phyloP scores from a whole-genome alignment of 2,329 filamentous ascomycete genomes.

The Bipolaris zeicola region DNA sequence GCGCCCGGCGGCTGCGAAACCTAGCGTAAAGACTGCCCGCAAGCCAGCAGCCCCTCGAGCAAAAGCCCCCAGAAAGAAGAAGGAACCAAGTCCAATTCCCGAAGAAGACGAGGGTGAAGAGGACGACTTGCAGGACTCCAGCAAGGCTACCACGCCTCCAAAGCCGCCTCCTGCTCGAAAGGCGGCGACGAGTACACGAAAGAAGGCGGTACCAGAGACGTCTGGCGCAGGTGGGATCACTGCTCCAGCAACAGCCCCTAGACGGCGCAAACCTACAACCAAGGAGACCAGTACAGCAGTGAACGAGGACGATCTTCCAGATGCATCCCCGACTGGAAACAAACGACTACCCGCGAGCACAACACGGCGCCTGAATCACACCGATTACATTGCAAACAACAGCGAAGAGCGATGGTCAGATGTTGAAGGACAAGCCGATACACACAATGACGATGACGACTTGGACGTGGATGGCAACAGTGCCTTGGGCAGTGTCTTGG shows the following conservation, averaged over 20 bases:
- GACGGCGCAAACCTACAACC: slow-evolving; percentile 16
- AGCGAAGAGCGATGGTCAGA: slow-evolving; percentile 26
- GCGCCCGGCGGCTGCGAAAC: slow-evolving; percentile 11
- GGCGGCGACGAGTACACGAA: slow-evolving; percentile 10
- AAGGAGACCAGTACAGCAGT: slow-evolving; percentile 18
- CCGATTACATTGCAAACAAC: slow-evolving; percentile 35
- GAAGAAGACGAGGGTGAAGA: slow-evolving; percentile 15
- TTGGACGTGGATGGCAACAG: slow-evolving; percentile 42
- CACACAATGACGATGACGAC: slow-evolving; percentile 24
- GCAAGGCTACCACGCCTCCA: slow-evolving; percentile 10
- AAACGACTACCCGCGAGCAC: slow-evolving; percentile 22
- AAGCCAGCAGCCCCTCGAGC: slow-evolving; percentile 19
- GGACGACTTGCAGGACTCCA: slow-evolving; percentile 6
- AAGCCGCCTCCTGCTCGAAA: slow-evolving; percentile 18
- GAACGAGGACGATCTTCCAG: slow-evolving; percentile 32
- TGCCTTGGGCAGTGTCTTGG: slow-evolving; percentile 37
- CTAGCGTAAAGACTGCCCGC: slow-evolving; percentile 21
- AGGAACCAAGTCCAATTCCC: slow-evolving; percentile 7
- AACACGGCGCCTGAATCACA: slow-evolving; percentile 32
- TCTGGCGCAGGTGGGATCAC: slow-evolving; percentile 18
- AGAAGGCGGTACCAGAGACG: slow-evolving; percentile 1
- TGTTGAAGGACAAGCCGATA: slow-evolving; percentile 13
- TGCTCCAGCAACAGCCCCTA: slow-evolving; percentile 23
- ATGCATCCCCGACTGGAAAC: slow-evolving; percentile 17
- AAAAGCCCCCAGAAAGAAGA: slow-evolving; percentile 19